Percentiles rank a stretch among this genome's conserved stretches.
Conservation (phyloP, 805 yeast species). For the Schwanniomyces occidentalis region DNA sequence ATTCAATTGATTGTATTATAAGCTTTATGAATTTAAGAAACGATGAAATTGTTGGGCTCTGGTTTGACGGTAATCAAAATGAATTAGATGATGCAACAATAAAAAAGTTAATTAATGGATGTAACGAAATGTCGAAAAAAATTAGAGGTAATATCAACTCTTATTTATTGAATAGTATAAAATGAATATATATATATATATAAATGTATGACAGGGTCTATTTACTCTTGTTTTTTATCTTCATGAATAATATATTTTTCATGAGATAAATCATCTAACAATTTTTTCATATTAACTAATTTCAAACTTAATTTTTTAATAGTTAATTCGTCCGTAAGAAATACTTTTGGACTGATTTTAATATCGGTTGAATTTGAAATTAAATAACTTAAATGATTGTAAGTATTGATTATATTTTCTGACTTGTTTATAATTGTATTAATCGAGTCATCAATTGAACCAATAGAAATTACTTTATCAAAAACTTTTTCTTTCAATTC, state of each 20-base stretch:
- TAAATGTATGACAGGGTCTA: background rate
- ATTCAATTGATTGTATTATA: constrained; percentile 40
- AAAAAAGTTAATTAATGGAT: constrained; percentile 37
- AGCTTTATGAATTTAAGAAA: constrained; percentile 56
- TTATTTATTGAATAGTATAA: constrained; percentile 29
- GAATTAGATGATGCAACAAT: constrained; percentile 22
- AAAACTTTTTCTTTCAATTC: constrained; percentile 32
- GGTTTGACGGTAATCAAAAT: constrained; percentile 41
- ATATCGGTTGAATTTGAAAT: constrained; percentile 37
- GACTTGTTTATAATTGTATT: constrained; percentile 23
- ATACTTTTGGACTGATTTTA: constrained; percentile 37
- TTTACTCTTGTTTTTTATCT: constrained; percentile 10
- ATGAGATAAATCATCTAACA: constrained; percentile 36
- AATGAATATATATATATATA: constrained; percentile 6
- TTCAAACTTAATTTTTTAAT: constrained; percentile 30
- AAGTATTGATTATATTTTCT: constrained; percentile 29
- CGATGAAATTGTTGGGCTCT: constrained; percentile 60
- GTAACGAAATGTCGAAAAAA: constrained; percentile 44
- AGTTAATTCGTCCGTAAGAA: constrained; percentile 30
- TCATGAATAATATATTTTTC: constrained; percentile 8
- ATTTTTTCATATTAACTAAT: constrained; percentile 34
- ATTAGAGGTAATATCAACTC: constrained; percentile 47
- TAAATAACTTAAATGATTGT: constrained; percentile 24
- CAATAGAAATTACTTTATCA: constrained; percentile 28
- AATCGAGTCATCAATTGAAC: constrained; percentile 27